A percentile compares a stretch with the other conserved stretches of the same genome.
These are phyloP conservation scores for Xylaria sp. DNA, from an alignment of 2,329 filamentous ascomycete genomes.

Conservation along the genomic window DNA sequence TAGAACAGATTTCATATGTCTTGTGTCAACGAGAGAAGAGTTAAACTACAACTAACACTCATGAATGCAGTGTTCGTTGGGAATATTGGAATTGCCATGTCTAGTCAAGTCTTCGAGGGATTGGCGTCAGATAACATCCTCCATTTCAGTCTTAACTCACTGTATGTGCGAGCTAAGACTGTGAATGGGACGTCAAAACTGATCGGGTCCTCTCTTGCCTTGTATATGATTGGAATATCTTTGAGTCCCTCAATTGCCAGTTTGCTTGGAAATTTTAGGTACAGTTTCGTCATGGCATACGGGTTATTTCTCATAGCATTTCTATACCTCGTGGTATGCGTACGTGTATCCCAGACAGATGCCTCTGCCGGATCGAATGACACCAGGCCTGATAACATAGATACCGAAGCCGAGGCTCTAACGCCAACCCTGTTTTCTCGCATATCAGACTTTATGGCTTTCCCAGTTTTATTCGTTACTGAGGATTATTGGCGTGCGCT, in stretches of 20 bases:
- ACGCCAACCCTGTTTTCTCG: neutral
- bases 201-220: slow-evolving; percentile 29
- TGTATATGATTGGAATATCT: slow-evolving; percentile 38
- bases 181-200: slow-evolving; percentile 9
- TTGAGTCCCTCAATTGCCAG: slow-evolving; percentile 29
- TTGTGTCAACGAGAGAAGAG: too few relatives aligned
- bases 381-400: too few relatives aligned
- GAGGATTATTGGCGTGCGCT: too few relatives aligned
- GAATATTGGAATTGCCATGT: slow-evolving; percentile 29
- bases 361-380: too few relatives aligned
- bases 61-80: slow-evolving; percentile 9
- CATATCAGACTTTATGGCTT: neutral
- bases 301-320: slow-evolving; percentile 22
- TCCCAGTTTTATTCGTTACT: too few relatives aligned
- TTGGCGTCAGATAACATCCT: slow-evolving; percentile 38
- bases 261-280: slow-evolving; percentile 25
- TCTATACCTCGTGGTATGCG: neutral
- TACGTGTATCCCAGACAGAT: too few relatives aligned
- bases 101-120: slow-evolving; percentile 35
- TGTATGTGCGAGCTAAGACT: slow-evolving; percentile 13
- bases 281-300: slow-evolving; percentile 31
- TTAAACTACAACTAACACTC: too few relatives aligned
- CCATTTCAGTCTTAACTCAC: slow-evolving; percentile 32
- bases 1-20: too few relatives aligned
- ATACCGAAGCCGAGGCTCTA: neutral